Base-by-base conservation (phyloP, 331 rosid genomes). In the Malus hybrid region DNA sequence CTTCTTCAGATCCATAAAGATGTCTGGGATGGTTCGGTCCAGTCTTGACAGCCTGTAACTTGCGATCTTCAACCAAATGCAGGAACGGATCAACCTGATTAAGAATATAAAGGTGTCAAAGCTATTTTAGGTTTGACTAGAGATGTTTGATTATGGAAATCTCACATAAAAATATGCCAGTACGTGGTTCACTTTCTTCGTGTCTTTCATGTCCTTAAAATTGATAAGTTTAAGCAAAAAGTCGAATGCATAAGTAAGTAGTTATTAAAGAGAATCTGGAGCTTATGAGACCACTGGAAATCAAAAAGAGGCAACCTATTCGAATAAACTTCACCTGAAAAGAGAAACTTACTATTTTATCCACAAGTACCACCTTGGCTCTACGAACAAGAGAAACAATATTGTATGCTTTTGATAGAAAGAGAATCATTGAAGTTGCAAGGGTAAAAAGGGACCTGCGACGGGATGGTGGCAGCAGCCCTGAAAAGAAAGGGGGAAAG, bases 1-100 rank as follows among this genome's bases (percentile, higher is more conserved):
- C 99, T 79, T 90, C 99, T 76, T 84, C 79, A 19, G 97, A 90
- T 82, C 99, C 99, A 76, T 87, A 95, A 19, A 39, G 62, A 75
- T 82, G 79, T 72, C 73, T 76, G 19, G 64, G 78, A 77, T 63
- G 70, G 34, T 77, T 77, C 36, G 86, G 81, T 80, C 79, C 88
- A 71, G 57, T 44, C 63, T 67, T 76, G 71, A 85, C 85, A 77
- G 87, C 89, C 73, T 86, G 90, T 85, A 95, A 84, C 85, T 92
- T 92, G 80, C 73, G 67, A 79, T 90, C 97, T 44, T 85, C 97
- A 71, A 86, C 85, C 73, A 95, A 77, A n/a, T 19, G 79, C 72
- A 95, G 93, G 88, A 90, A 95, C 42, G 99, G 99, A 69, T 95
- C 99, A 81, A 86, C 85, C 97, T 95, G 89, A 80, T 65, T 31